Evolutionary conservation across 1,139 yeast genomes (phyloP).

Genomic region (Pichia sp.): DNA sequence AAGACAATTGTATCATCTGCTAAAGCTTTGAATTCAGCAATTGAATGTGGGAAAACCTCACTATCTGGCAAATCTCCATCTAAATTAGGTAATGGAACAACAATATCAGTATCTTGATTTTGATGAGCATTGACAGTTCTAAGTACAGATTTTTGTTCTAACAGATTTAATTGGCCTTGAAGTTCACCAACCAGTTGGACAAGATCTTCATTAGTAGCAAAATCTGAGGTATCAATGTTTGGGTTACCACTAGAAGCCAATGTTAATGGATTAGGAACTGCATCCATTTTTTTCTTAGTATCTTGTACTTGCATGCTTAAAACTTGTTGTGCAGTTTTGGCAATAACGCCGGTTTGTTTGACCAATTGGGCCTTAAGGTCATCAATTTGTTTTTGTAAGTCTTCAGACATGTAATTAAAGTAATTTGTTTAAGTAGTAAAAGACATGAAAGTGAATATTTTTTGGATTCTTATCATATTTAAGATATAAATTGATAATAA

Average conservation of each 20-base stretch:
- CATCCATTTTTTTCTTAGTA: conserved; percentile 37
- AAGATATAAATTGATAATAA: too few relatives aligned
- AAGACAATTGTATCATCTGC: conserved; percentile 40
- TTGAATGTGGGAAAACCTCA: conserved; percentile 53
- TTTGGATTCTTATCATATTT: too few relatives aligned
- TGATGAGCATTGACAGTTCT: conserved; percentile 44
- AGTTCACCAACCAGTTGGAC: conserved; percentile 82
- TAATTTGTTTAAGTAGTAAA: too few relatives aligned
- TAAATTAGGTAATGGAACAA: conserved; percentile 56
- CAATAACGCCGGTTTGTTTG: conserved; percentile 39
- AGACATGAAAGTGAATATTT: too few relatives aligned
- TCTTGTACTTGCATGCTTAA: conserved; percentile 57
- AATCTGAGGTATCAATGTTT: conserved; percentile 48
- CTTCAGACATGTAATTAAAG: conserved; percentile 14
- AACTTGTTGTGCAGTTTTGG: conserved; percentile 73
- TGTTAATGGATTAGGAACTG: conserved; percentile 28
- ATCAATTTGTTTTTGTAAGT: conserved; percentile 39
- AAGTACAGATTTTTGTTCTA: conserved; percentile 61
- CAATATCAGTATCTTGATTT: conserved; percentile 32
- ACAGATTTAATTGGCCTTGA: conserved; percentile 72
- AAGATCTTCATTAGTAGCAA: conserved; percentile 73
- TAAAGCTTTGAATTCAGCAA: conserved; percentile 46
- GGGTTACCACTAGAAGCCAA: conserved; percentile 14
- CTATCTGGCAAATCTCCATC: conserved; percentile 63
- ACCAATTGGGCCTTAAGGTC: conserved; percentile 45